These are phyloP conservation scores for Tetradesmus lagerheimii DNA, from an alignment of 139 green algal species.

Conservation along the genomic window DNA sequence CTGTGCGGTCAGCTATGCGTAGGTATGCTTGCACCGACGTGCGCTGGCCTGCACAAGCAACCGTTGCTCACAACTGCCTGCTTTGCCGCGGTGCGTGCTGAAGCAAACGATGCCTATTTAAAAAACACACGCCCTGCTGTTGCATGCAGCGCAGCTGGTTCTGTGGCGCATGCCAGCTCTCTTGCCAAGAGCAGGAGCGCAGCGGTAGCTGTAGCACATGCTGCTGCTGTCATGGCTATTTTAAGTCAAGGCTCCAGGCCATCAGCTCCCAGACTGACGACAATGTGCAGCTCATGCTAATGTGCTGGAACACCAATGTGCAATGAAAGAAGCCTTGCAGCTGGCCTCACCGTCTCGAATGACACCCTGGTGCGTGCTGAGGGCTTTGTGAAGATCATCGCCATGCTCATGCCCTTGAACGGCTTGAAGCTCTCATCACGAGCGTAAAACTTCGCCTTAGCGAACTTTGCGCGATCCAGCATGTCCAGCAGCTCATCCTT, in stretches of 20 bases:
- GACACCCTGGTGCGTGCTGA: conserved; percentile 96
- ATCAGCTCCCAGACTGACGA: neutral
- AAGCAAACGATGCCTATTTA: neutral
- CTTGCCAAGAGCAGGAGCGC: neutral
- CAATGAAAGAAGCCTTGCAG: neutral
- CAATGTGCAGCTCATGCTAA: neutral
- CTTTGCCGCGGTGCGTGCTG: neutral
- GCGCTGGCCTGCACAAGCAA: neutral
- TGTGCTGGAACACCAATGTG: neutral
- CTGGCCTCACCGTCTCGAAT: conserved; percentile 93
- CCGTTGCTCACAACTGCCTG: neutral
- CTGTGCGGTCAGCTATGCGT: no score
- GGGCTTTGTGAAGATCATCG: conserved; percentile 99
- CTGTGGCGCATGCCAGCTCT: no score
- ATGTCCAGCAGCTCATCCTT: conserved; percentile 91
- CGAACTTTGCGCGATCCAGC: conserved; percentile 79
- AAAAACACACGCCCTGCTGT: neutral
- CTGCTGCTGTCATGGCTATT: neutral
- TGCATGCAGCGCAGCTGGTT: neutral
- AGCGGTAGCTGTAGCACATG: neutral
- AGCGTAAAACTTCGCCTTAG: conserved; percentile 88
- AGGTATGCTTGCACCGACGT: neutral
- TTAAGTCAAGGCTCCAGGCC: neutral
- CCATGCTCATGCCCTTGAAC: conserved; percentile 93
- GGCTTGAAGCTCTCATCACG: conserved; percentile 91